Base-by-base conservation (phyloP, 2,329 filamentous ascomycete genomes). In the Trichoderma cornu-damae region DNA sequence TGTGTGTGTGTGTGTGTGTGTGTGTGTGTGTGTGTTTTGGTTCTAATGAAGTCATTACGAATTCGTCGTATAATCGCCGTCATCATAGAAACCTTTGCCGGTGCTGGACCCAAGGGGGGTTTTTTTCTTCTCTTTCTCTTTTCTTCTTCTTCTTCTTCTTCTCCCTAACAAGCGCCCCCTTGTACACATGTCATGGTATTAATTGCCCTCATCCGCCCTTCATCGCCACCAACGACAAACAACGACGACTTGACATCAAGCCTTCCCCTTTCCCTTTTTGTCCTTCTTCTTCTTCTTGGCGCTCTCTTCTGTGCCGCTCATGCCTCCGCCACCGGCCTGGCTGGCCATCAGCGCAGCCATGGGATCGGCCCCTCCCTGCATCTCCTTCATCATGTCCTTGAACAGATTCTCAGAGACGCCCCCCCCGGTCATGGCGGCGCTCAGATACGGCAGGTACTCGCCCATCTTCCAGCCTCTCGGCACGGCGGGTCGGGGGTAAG, bases 351-450 rank as follows among this genome's bases (percentile, higher is more conserved):
- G 61, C 35, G 73, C 75, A 6, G 70, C 67, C 75, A 77, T 77
- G 6, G 72, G 73, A 38, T 79, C 77, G 0, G 74, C 78, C 2
- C 73, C 74, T 3, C 72, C 72, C 67, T 79, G 77, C 90, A 97
- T 96, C 76, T 95, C 90, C 67, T 85, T 87, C 92, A 97, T 96
- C 80, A 96, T 96, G 65, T 96, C 92, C 77, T 94, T 90, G 68
- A 97, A 85, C 61, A 96, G 84, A 68, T 97, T 96, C 72, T 99
- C 94, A 61, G 85, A 92, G 9, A 97, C 90, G 34, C 94, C 94
- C 9, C 94, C 94, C 7, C 94, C 94, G 54, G 89, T 94, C 74
- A 97, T 82, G 16, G 91, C 94, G 0, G 92, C 86, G 61, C 89
- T 95, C 68, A 96, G 88, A 62, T 95, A 85, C 20, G 94, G 94